Evolutionary conservation across 495 filamentous ascomycete species (phyloP), one percentile per base, ranked within the genome.

Genomic region (Neurospora cerealis): DNA sequence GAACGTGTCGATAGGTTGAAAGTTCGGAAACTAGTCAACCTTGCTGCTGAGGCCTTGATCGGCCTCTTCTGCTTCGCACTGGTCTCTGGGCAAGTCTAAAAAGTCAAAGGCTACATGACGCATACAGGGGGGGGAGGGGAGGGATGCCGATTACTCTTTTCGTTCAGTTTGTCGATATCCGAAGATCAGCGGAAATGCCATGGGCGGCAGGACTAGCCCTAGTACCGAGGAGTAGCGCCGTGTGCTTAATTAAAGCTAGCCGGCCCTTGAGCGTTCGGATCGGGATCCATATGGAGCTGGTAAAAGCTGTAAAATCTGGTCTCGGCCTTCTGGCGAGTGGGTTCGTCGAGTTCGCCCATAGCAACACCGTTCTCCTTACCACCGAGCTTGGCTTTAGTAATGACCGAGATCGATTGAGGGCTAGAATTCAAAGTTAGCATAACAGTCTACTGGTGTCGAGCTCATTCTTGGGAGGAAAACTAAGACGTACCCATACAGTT

Each of bases 401-500:
- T 83, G 73, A 77, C 86, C 79, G 75, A 87, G 79, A 79, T 83
- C 81, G 80, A 88, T 80, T 72, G 84, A 82, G 77, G 89, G 83
- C 82, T 83, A 70, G 32, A 69, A n/a, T 11, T 70, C 48, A 62
- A 36, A 72, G 74, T 74, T 48, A 76, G 34, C 69, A 69, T 66
- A 32, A 66, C 11, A 24, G 15, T 66, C 62, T 15, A 71, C 13
- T 34, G 54, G 15, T 66, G 13, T 34, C 54, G 15, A 28, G 54
- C 54, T 32, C 28, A 17, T 19, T 66, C 3, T 66, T 66, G 28
- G 15, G 11, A 19, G 28, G 34, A 42, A 40, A 72, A 60, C 13
- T 34, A 73, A 69, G 39, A 86, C 87, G 78, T 85, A 89, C 89
- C 96, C 96, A 78, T 95, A 94, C 38, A 97, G 86, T 80, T 97